Percentiles rank a stretch among this genome's conserved stretches.
These are phyloP conservation scores for Mycosphaerella arachidis DNA, from an alignment of 2,329 filamentous ascomycete species.

Conservation along the genomic window DNA sequence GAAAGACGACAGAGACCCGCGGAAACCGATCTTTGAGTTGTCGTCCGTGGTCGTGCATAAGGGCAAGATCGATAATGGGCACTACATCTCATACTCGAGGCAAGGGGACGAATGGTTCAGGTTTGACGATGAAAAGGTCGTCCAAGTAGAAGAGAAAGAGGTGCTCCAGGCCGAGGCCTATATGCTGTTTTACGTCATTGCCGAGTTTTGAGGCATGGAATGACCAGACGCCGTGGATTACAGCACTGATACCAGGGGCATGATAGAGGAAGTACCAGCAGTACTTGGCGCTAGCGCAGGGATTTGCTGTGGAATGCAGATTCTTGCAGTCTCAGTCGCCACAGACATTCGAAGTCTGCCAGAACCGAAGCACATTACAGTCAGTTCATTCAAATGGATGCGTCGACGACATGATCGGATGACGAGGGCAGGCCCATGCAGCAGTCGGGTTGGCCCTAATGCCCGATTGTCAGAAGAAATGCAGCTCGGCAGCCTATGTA, in stretches of 20 bases:
- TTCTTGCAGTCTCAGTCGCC: too few relatives aligned
- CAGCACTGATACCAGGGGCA: neutral
- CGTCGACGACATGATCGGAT: too few relatives aligned
- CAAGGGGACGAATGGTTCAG: conserved; percentile 87
- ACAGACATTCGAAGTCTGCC: too few relatives aligned
- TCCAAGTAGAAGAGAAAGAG: conserved; percentile 74
- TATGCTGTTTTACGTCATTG: conserved; percentile 69
- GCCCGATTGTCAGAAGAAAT: too few relatives aligned
- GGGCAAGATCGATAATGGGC: conserved; percentile 85
- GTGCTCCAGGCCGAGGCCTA: conserved; percentile 85
- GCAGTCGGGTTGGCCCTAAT: too few relatives aligned
- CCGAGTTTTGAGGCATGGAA: conserved; percentile 9
- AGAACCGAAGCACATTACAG: too few relatives aligned
- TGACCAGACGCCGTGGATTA: neutral
- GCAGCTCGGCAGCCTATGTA: too few relatives aligned
- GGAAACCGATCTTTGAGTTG: conserved; percentile 73
- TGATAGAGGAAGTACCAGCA: too few relatives aligned
- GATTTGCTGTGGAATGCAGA: too few relatives aligned
- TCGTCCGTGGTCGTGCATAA: conserved; percentile 89
- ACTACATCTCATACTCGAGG: conserved; percentile 85
- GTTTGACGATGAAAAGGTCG: conserved; percentile 93
- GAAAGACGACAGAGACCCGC: conserved; percentile 19
- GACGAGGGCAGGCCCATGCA: too few relatives aligned
- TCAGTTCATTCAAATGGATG: too few relatives aligned
- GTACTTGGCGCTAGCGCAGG: too few relatives aligned